Evolutionary conservation across 179 eudicot genomes (phyloP).

Genomic region (Patellifolia procumbens): DNA sequence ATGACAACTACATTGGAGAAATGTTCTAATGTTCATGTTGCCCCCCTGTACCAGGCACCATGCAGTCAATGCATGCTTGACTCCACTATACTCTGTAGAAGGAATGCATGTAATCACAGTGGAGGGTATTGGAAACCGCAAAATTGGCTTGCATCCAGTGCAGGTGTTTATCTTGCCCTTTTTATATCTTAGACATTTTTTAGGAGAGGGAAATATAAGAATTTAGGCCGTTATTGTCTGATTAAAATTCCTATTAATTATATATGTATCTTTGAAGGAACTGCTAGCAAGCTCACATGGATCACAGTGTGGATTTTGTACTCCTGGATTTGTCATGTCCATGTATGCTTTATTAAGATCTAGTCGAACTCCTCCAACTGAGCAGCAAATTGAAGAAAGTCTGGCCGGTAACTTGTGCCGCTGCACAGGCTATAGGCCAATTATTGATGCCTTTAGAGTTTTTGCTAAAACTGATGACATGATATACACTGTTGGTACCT

Average conservation of each 20-base stretch:
- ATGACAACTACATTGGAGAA: constrained; percentile 4
- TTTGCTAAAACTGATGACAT: constrained; percentile 85
- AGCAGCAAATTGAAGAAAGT: constrained; percentile 92
- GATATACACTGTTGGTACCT: constrained; percentile 52
- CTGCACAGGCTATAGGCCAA: constrained; percentile 97
- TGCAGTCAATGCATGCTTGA: constrained; percentile 96
- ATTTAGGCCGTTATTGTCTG: no score
- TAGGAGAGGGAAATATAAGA: no score
- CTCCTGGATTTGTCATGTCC: constrained; percentile 99
- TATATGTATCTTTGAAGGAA: constrained; percentile 60
- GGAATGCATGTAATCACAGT: constrained; percentile 99
- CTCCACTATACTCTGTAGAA: constrained; percentile 96
- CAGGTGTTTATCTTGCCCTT: constrained; percentile 56
- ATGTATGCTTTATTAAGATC: constrained; percentile 96
- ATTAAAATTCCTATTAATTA: neutral
- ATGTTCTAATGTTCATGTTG: constrained; percentile 5
- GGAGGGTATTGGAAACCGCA: constrained; percentile 90
- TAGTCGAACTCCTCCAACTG: constrained; percentile 68
- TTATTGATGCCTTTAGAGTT: constrained; percentile 89
- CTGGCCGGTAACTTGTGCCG: constrained; percentile 97
- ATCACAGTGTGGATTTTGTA: constrained; percentile 98
- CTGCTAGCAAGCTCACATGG: constrained; percentile 84
- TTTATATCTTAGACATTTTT: constrained; percentile 7
- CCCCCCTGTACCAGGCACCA: constrained; percentile 58
- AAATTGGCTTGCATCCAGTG: constrained; percentile 87